These are phyloP conservation scores for Leccinum imitatum DNA, from an alignment of 768 basidiomycete genomes.

Conservation along the genomic window DNA sequence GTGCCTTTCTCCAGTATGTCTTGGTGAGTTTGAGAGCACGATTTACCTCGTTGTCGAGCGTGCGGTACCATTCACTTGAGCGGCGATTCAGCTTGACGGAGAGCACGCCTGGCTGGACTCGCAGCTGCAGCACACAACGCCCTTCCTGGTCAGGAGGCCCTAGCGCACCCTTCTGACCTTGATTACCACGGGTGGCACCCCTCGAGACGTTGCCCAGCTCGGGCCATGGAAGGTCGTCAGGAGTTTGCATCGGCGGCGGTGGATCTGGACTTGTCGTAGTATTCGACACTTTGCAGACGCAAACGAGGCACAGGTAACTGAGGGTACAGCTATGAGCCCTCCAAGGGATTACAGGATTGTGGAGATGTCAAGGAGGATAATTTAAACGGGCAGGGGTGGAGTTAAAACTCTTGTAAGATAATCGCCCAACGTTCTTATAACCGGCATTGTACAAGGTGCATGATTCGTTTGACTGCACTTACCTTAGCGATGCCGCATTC, in stretches of 20 bases:
- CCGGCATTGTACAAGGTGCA: constrained; percentile 32
- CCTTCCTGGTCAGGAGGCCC: constrained; percentile 71
- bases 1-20: constrained; percentile 83
- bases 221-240: constrained; percentile 83
- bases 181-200: constrained; percentile 81
- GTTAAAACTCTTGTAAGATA: constrained; percentile 38
- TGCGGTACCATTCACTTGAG: constrained; percentile 81
- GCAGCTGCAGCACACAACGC: constrained; percentile 74
- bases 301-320: constrained; percentile 9
- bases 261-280: constrained; percentile 5
- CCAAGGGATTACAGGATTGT: constrained; percentile 13
- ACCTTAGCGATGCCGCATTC: constrained; percentile 39
- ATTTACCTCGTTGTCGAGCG: constrained; percentile 75
- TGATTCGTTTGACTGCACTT: constrained; percentile 20
- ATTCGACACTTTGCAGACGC: constrained; percentile 5
- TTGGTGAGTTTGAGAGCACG: constrained; percentile 81
- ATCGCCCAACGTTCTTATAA: constrained; percentile 37
- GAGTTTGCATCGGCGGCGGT: constrained; percentile 37
- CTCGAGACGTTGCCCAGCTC: constrained; percentile 84
- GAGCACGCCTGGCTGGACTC: constrained; percentile 81
- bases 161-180: constrained; percentile 80
- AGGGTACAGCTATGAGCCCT: constrained; percentile 16
- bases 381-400: constrained; percentile 33
- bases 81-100: constrained; percentile 72
- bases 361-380: constrained; percentile 24